Conservation (phyloP, 2,329 filamentous ascomycete species). For the Paracorniculantispora psalliotae region DNA sequence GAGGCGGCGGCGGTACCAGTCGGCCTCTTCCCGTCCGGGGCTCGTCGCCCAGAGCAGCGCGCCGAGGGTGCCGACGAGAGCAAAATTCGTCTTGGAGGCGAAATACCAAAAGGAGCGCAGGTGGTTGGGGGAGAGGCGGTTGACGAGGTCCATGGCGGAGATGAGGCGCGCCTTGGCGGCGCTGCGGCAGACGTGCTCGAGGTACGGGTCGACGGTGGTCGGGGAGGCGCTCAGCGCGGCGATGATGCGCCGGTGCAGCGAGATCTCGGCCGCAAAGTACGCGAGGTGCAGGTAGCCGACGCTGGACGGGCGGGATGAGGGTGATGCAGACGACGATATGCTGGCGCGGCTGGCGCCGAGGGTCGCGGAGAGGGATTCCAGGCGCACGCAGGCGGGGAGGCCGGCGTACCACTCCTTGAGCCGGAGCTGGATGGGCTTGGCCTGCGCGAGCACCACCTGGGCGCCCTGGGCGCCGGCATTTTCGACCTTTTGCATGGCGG, state of each 20-base stretch:
- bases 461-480: constrained; percentile 65
- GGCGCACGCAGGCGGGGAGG: constrained; percentile 58
- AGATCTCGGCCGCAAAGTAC: constrained; percentile 93
- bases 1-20: constrained; percentile 82
- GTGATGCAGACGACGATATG: constrained; percentile 30
- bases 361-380: constrained; percentile 50
- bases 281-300: constrained; percentile 80
- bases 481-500: constrained; percentile 64
- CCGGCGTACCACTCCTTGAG: constrained; percentile 77
- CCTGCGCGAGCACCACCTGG: constrained; percentile 66
- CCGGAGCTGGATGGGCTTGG: constrained; percentile 77
- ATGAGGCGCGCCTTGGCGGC: constrained; percentile 92
- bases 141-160: constrained; percentile 96
- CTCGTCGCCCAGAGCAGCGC: constrained; percentile 85
- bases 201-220: constrained; percentile 63
- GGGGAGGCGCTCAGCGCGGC: constrained; percentile 58
- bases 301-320: constrained; percentile 50
- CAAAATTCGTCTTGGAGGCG: constrained; percentile 84
- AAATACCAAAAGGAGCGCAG: constrained; percentile 92
- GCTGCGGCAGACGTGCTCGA: constrained; percentile 86
- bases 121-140: constrained; percentile 80
- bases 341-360: constrained; percentile 2
- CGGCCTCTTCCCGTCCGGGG: constrained; percentile 79
- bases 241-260: constrained; percentile 84
- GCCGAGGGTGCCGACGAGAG: constrained; percentile 90